Base-by-base conservation (phyloP, 1,284 basidiomycete species). In the Inonotus obliquus region DNA sequence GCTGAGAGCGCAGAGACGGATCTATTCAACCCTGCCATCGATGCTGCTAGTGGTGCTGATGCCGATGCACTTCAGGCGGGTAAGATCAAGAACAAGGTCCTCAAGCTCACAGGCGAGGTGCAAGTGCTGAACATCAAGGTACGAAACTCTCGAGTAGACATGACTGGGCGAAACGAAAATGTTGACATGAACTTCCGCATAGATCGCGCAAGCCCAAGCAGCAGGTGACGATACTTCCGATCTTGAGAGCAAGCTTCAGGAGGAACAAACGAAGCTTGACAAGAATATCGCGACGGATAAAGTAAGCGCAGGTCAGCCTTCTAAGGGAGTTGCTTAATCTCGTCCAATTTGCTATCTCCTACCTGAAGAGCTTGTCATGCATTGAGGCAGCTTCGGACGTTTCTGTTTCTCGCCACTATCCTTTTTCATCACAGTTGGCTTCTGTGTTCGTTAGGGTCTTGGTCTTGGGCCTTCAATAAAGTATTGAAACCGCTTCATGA, bases 61-160 rank as follows among this genome's bases (percentile, higher is more conserved):
- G 75, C 74, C 71, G 61, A 54, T 45, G 60, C 60, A n/a, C 55
- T 62, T 29, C 54, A 62, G 25, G 60, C 57, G 39, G 60, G 60
- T 7, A 62, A 62, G 54, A 62, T 62, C 11, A 62, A 62, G 76
- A 81, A 82, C 75, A 81, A 82, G 73, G 79, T 81, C 29, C 68
- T 81, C 41, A 81, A 81, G 70, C 70, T 81, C 56, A 77, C 77
- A 21, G 79, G 74, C 35, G 72, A 74, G 63, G 69, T 74, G 21
- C 75, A 77, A 66, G 75, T 68, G 39, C 64, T 77, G 14, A 72
- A 76, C 60, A 80, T 79, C 70, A 70, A 78, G 59, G 51, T 56
- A 65, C 23, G 53, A 54, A 7, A 38, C 29, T 44, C 11, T n/a
- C 23, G n/a, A 25, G 3, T 44, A 14, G 19, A 38, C 32, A 6